Base-by-base conservation (phyloP, 257 asterid species). In the Leonotis leonurus region DNA sequence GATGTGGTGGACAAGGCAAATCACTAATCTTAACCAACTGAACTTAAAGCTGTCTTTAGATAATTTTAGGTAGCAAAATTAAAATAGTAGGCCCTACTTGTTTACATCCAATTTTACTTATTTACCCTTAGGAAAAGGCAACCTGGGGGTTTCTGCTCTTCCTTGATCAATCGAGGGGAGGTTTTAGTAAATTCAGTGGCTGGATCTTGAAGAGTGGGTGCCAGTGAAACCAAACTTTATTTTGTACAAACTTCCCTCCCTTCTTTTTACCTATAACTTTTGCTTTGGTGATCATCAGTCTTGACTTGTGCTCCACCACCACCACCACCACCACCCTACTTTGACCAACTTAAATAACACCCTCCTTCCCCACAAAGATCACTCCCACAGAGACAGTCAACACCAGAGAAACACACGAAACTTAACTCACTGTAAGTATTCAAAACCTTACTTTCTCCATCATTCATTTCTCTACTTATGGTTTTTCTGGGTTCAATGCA, bases 231-330 rank as follows among this genome's bases (percentile, higher is more conserved):
- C 74, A 27, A 46, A 73, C 96, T 88, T 90, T 84, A 85, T 63
- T 82, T 85, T 85, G 91, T 71, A 79, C 78, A 78, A 73, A 40
- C 18, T 82, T 84, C 96, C 98, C 89, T 85, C 94, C 81, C n/a
- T 65, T 70, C 46, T 45, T 56, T 39, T 25, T 45, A 73, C 83
- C 73, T 56, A 18, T 55, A 56, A 36, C 86, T 78, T 87, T 80
- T 73, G 72, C 65, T 80, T 82, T 77, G 67, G 74, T 76, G 54
- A 83, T 82, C 67, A 85, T 85, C 73, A 75, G n/a, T 67, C 71
- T 73, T 81, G n/a, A n/a, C n/a, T n/a, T 7, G 8, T 25, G 76
- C 73, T 29, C 74, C 30, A 75, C 89, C 90, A 76, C 17, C 68
- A 77, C 83, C 77, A 69, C 75, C 79, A 85, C 33, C 7, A 10